Percentiles rank a stretch among this genome's conserved stretches.
Evolutionary conservation across 1,284 basidiomycete genomes (phyloP).

Genomic region (Cryptococcus maquisensis): DNA sequence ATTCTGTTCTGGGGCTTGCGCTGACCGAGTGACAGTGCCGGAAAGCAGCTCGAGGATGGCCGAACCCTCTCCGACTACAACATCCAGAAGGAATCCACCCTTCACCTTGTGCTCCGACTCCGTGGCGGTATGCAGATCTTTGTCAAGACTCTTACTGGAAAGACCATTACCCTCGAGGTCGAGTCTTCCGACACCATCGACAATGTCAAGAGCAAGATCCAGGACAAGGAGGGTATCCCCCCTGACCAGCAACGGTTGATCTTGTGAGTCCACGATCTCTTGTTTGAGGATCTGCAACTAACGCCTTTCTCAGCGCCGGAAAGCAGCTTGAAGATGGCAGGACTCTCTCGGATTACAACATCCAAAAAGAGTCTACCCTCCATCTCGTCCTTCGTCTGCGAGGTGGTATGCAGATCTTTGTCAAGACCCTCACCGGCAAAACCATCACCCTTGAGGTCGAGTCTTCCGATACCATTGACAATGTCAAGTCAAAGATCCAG

Average conservation of each 20-base stretch:
- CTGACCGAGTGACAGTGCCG: slow-evolving; percentile 37
- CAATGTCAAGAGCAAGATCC: slow-evolving; percentile 57
- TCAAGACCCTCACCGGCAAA: slow-evolving; percentile 95
- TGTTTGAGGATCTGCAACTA: slow-evolving; percentile 62
- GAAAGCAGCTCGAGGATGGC: slow-evolving; percentile 58
- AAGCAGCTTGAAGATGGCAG: slow-evolving; percentile 63
- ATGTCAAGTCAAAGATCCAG: slow-evolving; percentile 54
- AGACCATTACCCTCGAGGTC: slow-evolving; percentile 89
- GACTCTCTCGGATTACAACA: slow-evolving; percentile 70
- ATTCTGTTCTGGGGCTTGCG: background rate
- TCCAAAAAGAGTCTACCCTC: slow-evolving; percentile 42
- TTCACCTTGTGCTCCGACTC: slow-evolving; percentile 93
- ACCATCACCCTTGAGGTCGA: slow-evolving; percentile 61
- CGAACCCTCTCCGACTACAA: slow-evolving; percentile 80
- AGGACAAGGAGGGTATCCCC: slow-evolving; percentile 64
- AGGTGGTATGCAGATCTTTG: slow-evolving; percentile 74
- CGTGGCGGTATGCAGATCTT: slow-evolving; percentile 94
- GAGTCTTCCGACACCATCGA: slow-evolving; percentile 87
- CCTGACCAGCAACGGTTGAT: slow-evolving; percentile 68
- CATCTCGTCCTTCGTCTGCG: slow-evolving; percentile 51
- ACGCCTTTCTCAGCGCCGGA: slow-evolving; percentile 24
- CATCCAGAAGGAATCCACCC: slow-evolving; percentile 97
- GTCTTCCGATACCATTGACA: slow-evolving; percentile 82
- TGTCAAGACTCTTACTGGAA: slow-evolving; percentile 68
- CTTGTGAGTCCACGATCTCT: slow-evolving; percentile 71